Evolutionary conservation across 352 stramenopile genomes (phyloP), one percentile per base, ranked within the genome.

Genomic region (Phytopythium chamaehyphon): DNA sequence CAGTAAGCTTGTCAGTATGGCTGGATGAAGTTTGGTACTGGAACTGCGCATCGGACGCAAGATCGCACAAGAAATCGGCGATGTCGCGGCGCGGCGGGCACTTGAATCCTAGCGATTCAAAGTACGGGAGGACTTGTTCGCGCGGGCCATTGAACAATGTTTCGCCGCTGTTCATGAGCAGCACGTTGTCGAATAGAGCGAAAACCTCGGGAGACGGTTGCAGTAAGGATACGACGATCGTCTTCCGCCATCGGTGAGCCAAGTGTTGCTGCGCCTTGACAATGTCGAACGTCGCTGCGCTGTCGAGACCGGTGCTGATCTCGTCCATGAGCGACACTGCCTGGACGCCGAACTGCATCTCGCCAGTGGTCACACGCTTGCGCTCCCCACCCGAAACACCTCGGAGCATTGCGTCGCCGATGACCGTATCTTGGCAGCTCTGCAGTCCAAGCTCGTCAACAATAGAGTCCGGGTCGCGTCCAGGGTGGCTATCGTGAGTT

Each of bases 291-390:
- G 75, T 79, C 28, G 73, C 69, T 24, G 75, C 73, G 18, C 64
- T 75, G 49, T 86, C 75, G 15, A 86, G 57, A 5, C 75, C 75
- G 0, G 73, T 86, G n/a, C 55, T 75, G 47, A 85, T 77, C 24
- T 65, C 62, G 66, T 97, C 90, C 42, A 96, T 62, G 19, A 96
- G 54, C 10, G 89, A 44, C 3, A 88, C 71, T 10, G 62, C 37
- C 21, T 83, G 83, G 53, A 89, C 71, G 0, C 83, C 92, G 1
- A 96, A 66, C 12, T 95, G 57, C 62, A 96, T 90, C 52, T 88
- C 88, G 18, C 79, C 85, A 43, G 86, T 93, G 35, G 91, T 96
- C 10, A 96, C 74, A 23, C 90, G 71, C 61, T 96, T 97, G 39
- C 77, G 82, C 65, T 97, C 90, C 15, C 90, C 90, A 37, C 90